Conservation (phyloP, 768 basidiomycete species). For the Trametes elegans region DNA sequence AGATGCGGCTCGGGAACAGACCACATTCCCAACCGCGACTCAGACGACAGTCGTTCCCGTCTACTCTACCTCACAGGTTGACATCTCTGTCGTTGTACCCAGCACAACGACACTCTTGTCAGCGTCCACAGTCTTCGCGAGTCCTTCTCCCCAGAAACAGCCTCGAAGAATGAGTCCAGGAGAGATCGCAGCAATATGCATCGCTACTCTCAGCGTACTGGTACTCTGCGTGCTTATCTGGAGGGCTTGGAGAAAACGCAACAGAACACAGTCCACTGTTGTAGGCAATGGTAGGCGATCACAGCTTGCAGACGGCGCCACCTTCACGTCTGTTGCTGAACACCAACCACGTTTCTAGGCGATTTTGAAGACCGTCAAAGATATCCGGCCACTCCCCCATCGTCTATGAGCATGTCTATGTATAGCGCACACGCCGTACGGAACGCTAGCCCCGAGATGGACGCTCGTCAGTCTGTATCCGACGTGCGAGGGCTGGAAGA, state of each 20-base stretch:
- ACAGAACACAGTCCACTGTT: background rate
- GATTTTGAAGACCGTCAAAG: background rate
- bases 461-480: too few relatives aligned
- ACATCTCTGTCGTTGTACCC: too few relatives aligned
- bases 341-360: too few relatives aligned
- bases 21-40: too few relatives aligned
- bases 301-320: too few relatives aligned
- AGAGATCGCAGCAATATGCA: conserved; percentile 3
- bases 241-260: background rate
- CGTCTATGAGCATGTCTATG: too few relatives aligned
- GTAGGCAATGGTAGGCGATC: background rate
- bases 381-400: too few relatives aligned
- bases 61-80: background rate
- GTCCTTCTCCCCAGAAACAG: background rate
- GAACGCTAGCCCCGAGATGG: too few relatives aligned
- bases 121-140: background rate
- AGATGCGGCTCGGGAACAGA: background rate
- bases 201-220: background rate
- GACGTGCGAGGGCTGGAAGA: too few relatives aligned
- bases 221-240: background rate
- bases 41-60: background rate
- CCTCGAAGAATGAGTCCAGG: background rate
- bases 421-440: too few relatives aligned
- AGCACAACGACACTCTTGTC: background rate
- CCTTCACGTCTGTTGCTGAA: too few relatives aligned